A percentile compares a stretch with the other conserved stretches of the same genome.
phyloP scores from a whole-genome alignment of 176 grass and related monocot species.

The Aegilops sharonensis region DNA sequence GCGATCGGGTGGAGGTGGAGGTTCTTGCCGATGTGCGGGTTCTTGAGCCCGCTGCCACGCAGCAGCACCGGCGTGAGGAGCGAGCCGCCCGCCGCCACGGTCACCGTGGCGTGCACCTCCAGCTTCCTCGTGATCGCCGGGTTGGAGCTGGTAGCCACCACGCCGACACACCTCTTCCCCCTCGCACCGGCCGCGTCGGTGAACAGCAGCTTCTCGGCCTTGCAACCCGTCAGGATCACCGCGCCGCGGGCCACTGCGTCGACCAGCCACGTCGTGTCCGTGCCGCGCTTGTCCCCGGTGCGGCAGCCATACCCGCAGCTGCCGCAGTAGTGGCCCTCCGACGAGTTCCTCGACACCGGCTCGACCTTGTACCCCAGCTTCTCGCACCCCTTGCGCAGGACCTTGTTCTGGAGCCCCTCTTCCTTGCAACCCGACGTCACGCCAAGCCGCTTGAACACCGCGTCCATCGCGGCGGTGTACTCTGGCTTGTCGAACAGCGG shows the following conservation, averaged over 20 bases:
- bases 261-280: conserved; percentile 83
- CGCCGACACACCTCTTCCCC: conserved; percentile 52
- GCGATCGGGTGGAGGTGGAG: conserved; percentile 75
- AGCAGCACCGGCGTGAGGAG: conserved; percentile 79
- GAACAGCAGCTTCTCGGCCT: conserved; percentile 72
- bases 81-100: conserved; percentile 60
- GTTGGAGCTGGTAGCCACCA: conserved; percentile 55
- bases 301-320: conserved; percentile 75
- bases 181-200: neutral
- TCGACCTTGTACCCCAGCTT: conserved; percentile 61
- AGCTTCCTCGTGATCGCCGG: conserved; percentile 41
- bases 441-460: conserved; percentile 63
- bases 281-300: conserved; percentile 73
- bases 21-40: conserved; percentile 84
- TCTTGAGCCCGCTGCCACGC: conserved; percentile 57
- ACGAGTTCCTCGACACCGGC: conserved; percentile 62
- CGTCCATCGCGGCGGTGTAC: conserved; percentile 71
- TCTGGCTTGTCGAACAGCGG: conserved; percentile 53
- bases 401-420: conserved; percentile 88
- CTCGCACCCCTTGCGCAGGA: conserved; percentile 75
- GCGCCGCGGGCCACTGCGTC: conserved; percentile 71
- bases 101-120: conserved; percentile 65
- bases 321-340: conserved; percentile 74
- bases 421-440: conserved; percentile 47
- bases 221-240: conserved; percentile 72